Conservation (phyloP, 192 early-diverging fungal species). For the Podila verticillata region DNA sequence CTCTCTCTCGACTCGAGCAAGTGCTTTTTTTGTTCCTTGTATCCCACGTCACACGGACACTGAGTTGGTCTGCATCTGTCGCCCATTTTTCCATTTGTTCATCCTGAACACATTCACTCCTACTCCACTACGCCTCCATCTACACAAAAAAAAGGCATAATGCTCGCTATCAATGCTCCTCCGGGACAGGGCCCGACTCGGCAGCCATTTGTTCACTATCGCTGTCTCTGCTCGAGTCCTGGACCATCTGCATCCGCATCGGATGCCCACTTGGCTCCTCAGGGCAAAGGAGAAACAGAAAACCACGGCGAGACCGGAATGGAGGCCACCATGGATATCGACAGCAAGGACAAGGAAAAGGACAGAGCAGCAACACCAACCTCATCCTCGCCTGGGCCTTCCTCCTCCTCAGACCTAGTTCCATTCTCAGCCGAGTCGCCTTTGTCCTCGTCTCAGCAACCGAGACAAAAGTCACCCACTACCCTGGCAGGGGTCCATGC, state of each 20-base stretch:
- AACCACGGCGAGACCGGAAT: background rate
- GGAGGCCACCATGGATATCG: background rate
- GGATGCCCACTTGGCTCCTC: background rate
- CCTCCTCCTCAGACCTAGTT: background rate
- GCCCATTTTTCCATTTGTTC: background rate
- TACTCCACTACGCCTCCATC: background rate
- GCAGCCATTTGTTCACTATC: conserved; percentile 48
- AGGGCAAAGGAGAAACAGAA: background rate
- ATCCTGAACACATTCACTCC: background rate
- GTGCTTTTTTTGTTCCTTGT: no score
- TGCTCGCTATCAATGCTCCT: conserved; percentile 44
- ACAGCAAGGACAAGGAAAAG: background rate
- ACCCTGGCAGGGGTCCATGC: conserved; percentile 19
- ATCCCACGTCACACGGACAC: no score
- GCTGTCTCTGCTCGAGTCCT: conserved; percentile 42
- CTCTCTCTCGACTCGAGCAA: background rate
- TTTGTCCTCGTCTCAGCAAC: background rate
- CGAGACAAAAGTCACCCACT: background rate
- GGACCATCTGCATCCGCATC: conserved; percentile 10
- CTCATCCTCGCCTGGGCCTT: background rate
- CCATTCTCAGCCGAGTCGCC: background rate
- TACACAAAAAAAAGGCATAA: background rate
- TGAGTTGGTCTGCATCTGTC: no score
- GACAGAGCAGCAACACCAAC: background rate
- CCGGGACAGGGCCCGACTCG: conserved; percentile 27